These are phyloP conservation scores for Pythium periplocum DNA, from an alignment of 352 stramenopile genomes.

Conservation along the genomic window DNA sequence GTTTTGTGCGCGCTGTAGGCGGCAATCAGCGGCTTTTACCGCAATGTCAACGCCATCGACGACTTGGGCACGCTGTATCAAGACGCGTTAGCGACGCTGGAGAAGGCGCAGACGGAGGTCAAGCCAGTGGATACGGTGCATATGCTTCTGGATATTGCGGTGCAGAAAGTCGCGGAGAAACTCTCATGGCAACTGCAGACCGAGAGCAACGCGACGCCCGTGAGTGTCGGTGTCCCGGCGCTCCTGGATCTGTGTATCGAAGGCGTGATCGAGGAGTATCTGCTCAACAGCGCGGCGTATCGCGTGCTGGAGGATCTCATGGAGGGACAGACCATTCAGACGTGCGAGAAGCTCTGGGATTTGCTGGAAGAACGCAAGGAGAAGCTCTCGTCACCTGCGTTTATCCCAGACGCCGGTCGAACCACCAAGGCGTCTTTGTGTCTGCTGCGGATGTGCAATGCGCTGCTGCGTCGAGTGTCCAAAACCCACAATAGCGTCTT, in stretches of 20 bases:
- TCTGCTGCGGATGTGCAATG: slow-evolving; percentile 79
- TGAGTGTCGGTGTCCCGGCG: slow-evolving; percentile 52
- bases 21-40: slow-evolving; percentile 59
- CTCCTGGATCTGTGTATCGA: slow-evolving; percentile 81
- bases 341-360: slow-evolving; percentile 83
- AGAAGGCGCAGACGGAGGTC: slow-evolving; percentile 3
- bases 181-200: slow-evolving; percentile 76
- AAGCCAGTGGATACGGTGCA: slow-evolving; percentile 37
- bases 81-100: slow-evolving; percentile 17
- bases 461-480: slow-evolving; percentile 73
- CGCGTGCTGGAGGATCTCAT: slow-evolving; percentile 84
- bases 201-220: slow-evolving; percentile 42
- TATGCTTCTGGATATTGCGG: slow-evolving; percentile 66
- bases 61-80: slow-evolving; percentile 48
- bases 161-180: slow-evolving; percentile 76
- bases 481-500: slow-evolving; percentile 90
- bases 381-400: slow-evolving; percentile 61
- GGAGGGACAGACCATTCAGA: slow-evolving; percentile 81
- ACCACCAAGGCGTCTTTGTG: slow-evolving; percentile 80
- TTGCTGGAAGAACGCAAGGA: slow-evolving; percentile 74
- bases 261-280: slow-evolving; percentile 52
- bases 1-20: slow-evolving; percentile 19
- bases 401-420: slow-evolving; percentile 53
- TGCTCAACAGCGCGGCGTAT: slow-evolving; percentile 75
- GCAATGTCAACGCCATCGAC: slow-evolving; percentile 39